Percentiles rank a stretch among this genome's conserved stretches.
These are phyloP conservation scores for Singerocomus inundabilis DNA, from an alignment of 1,284 basidiomycete species.

Conservation along the genomic window DNA sequence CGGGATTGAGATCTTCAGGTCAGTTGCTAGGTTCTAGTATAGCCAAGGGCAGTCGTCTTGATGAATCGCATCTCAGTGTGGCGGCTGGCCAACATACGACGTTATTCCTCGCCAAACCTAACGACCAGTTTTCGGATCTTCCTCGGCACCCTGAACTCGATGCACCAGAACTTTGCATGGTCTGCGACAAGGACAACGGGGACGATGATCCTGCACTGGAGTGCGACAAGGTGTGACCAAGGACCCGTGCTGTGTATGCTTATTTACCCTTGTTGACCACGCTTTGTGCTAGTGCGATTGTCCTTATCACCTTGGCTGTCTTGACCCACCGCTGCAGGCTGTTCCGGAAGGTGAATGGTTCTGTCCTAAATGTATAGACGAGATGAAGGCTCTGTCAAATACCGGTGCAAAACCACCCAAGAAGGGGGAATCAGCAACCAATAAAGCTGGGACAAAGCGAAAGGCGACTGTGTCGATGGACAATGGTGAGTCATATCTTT, in stretches of 20 bases:
- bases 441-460: conserved; percentile 25
- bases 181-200: conserved; percentile 67
- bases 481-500: conserved; percentile 17
- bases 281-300: conserved; percentile 69
- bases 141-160: conserved; percentile 76
- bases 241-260: background rate
- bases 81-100: conserved; percentile 86
- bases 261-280: background rate
- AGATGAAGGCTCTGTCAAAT: conserved; percentile 27
- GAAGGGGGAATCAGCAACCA: background rate
- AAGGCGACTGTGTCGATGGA: conserved; percentile 27
- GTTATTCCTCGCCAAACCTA: conserved; percentile 73
- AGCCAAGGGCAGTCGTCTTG: background rate
- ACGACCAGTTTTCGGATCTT: conserved; percentile 67
- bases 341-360: conserved; percentile 94
- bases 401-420: conserved; percentile 11
- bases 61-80: conserved; percentile 47
- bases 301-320: conserved; percentile 84
- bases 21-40: conserved; percentile 24
- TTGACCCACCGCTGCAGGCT: conserved; percentile 71
- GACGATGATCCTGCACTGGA: conserved; percentile 70
- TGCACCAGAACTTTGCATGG: conserved; percentile 67
- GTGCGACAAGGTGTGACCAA: conserved; percentile 75
- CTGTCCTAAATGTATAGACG: conserved; percentile 64
- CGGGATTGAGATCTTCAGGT: conserved; percentile 80